Percentiles rank a stretch among this genome's conserved stretches.
phyloP scores from a whole-genome alignment of 2,329 filamentous ascomycete species.

The Penicillium sp. region DNA sequence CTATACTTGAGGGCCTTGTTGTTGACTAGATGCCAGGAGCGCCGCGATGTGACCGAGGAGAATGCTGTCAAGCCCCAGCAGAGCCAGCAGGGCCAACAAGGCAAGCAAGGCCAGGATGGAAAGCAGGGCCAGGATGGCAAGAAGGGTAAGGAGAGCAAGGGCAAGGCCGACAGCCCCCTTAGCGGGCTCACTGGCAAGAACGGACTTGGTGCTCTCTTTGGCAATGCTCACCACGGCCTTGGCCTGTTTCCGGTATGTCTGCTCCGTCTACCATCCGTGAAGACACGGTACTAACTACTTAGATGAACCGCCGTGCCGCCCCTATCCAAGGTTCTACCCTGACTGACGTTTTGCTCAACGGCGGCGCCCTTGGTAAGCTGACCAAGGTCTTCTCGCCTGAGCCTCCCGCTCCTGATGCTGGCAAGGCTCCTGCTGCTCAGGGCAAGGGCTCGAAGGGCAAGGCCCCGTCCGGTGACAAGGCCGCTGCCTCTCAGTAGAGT shows the following conservation, averaged over 20 bases:
- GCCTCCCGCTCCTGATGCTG: neutral
- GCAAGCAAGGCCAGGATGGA: neutral
- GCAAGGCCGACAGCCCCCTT: neutral
- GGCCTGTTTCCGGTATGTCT: constrained; percentile 20
- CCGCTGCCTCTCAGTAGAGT: neutral
- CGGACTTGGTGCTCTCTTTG: constrained; percentile 18
- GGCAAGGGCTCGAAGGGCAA: neutral
- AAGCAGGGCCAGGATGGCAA: no score
- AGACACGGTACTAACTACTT: neutral
- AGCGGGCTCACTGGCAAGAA: constrained; percentile 8
- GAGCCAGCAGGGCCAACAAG: neutral
- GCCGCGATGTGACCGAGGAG: constrained; percentile 1
- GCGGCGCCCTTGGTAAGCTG: constrained; percentile 19
- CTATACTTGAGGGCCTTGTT: neutral
- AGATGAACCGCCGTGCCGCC: constrained; percentile 11
- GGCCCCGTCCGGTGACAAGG: neutral
- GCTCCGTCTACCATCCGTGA: neutral
- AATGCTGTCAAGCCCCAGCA: neutral
- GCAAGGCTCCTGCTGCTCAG: neutral
- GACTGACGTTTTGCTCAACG: constrained; percentile 14
- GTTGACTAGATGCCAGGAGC: neutral
- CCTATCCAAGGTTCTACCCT: constrained; percentile 22
- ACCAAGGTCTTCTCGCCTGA: constrained; percentile 9
- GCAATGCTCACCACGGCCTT: constrained; percentile 20
- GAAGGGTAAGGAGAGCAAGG: no score